These are phyloP conservation scores for Paxillus rubicundulus DNA, from an alignment of 768 basidiomycete species.

Conservation along the genomic window DNA sequence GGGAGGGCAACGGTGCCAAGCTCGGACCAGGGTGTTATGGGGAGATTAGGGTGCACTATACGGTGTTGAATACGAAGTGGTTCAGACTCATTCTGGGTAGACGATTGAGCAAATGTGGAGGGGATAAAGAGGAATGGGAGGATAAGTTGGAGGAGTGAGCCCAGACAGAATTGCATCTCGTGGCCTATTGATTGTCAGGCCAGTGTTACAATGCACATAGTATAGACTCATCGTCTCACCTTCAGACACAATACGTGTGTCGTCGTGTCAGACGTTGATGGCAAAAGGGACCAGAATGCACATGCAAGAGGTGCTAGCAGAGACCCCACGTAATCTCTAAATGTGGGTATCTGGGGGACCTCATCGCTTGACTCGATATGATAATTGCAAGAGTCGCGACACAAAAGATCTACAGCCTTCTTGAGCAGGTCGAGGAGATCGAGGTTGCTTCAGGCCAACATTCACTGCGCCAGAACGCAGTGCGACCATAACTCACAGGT, in stretches of 20 bases:
- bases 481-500: not conserved
- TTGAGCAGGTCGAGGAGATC: not conserved
- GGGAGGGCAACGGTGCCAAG: conserved; percentile 27
- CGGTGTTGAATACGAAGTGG: conserved; percentile 26
- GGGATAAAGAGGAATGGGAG: conserved; percentile 12
- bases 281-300: no score
- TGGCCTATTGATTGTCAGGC: not conserved
- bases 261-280: conserved; percentile 5
- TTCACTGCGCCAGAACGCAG: not conserved
- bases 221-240: no score
- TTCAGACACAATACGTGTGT: no score
- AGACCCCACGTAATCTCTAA: not conserved
- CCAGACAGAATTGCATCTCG: conserved; percentile 3
- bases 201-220: no score
- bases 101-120: conserved; percentile 9
- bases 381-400: conserved; percentile 1
- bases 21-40: conserved; percentile 22
- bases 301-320: not conserved
- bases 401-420: not conserved
- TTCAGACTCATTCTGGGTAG: conserved; percentile 3
- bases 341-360: conserved; percentile 21
- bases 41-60: conserved; percentile 31
- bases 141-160: not conserved
- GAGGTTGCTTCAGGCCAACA: not conserved
- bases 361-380: conserved; percentile 4